Evolutionary conservation across 805 yeast species (phyloP).

Genomic region (Yarrowia sp.): DNA sequence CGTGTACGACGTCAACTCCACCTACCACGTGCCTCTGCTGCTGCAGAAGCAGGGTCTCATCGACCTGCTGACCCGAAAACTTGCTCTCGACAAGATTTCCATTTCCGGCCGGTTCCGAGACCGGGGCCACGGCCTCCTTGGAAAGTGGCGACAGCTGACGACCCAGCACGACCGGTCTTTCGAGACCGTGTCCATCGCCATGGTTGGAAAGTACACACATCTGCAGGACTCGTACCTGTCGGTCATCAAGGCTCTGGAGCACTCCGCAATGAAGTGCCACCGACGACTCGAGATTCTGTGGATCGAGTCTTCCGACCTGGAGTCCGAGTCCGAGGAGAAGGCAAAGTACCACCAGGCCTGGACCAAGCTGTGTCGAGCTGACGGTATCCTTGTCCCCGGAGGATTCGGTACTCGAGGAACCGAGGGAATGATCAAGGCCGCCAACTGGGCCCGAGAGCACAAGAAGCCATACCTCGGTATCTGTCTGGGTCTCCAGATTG

Average conservation of each 20-base stretch:
- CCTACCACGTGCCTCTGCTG: slow-evolving; percentile 94
- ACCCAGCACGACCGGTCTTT: slow-evolving; percentile 73
- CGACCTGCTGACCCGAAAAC: slow-evolving; percentile 64
- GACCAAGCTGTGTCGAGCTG: slow-evolving; percentile 89
- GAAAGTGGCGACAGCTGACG: slow-evolving; percentile 78
- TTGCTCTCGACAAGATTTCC: slow-evolving; percentile 51
- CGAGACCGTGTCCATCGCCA: slow-evolving; percentile 88
- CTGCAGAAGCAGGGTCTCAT: slow-evolving; percentile 83
- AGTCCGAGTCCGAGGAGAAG: slow-evolving; percentile 62
- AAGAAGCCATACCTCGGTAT: slow-evolving; percentile 93
- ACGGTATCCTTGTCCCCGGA: slow-evolving; percentile 97
- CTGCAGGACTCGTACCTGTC: slow-evolving; percentile 93
- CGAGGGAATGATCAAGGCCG: slow-evolving; percentile 97
- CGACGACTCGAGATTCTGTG: slow-evolving; percentile 84
- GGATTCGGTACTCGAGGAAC: slow-evolving; percentile 97
- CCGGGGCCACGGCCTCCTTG: slow-evolving; percentile 68
- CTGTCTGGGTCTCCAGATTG: slow-evolving; percentile 95
- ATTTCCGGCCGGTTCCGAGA: slow-evolving; percentile 49
- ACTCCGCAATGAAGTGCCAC: slow-evolving; percentile 84
- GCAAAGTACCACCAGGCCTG: slow-evolving; percentile 89
- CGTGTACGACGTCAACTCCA: slow-evolving; percentile 93
- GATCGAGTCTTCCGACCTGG: slow-evolving; percentile 94
- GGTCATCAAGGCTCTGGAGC: slow-evolving; percentile 93
- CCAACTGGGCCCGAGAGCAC: slow-evolving; percentile 97
- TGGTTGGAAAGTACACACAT: slow-evolving; percentile 96